Evolutionary conservation across 768 basidiomycete genomes (phyloP), one percentile per base, ranked within the genome.

Genomic region (Lyophyllum atratum): DNA sequence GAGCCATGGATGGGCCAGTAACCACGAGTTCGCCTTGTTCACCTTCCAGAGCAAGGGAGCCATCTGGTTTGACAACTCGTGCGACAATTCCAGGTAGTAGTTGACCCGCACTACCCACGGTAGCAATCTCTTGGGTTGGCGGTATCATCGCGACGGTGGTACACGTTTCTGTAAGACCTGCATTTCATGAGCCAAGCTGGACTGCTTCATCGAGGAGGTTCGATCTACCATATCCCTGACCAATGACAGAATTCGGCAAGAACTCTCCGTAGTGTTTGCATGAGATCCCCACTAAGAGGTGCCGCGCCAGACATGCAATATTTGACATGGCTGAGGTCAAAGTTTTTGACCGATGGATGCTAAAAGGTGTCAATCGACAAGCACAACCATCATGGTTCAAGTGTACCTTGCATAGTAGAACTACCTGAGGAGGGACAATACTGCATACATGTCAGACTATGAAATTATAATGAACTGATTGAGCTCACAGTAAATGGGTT

Each of bases 81-180:
- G 81, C 85, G 22, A 67, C 69, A 24, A 82, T 70, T 15, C 88
- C 87, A 1, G 86, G 83, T 17, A 88, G 55, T 21, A 90, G 64
- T 59, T 75, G 78, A 7, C 88, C 88, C 0, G 80, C 80, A 61
- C 82, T 79, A 12, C 87, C 87, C 29, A 80, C 72, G 1, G 75
- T 81, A 57, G 75, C 81, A 59, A 79, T 66, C 64, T 70, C 77
- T 62, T 72, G 76, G 48, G 64, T 72, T 14, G 73, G 70, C 26
- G 78, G 78, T 59, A 83, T 66, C 54, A 82, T 74, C 12, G 77
- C 70, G 52, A 88, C 66, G 0, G 82, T 78, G 0, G 84, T 82
- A 55, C 75, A 78, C 2, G 85, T 83, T 68, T 89, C 88, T 3
- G 88, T 89, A 56, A 86, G 76, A 21, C 88, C 86, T 86, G 45